Evolutionary conservation across 345 rosid species (phyloP).

Genomic region (Lepidium aucheri): DNA sequence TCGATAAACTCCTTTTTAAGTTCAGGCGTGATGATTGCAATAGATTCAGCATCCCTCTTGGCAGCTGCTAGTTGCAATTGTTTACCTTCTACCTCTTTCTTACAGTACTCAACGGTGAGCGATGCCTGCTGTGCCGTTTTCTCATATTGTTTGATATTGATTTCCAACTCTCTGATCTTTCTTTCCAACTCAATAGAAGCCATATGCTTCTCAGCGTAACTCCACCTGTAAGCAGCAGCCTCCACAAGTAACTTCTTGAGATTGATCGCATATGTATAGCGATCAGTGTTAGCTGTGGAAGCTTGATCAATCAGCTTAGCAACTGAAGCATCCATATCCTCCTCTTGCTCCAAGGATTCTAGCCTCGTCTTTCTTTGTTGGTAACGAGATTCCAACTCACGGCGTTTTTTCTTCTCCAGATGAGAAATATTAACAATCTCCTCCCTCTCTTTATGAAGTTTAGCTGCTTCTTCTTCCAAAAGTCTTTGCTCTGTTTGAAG

Average conservation of each 20-base stretch:
- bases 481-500: slow-evolving; percentile 49
- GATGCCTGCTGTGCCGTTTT: slow-evolving; percentile 59
- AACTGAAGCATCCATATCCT: slow-evolving; percentile 52
- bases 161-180: slow-evolving; percentile 73
- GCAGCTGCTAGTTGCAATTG: slow-evolving; percentile 51
- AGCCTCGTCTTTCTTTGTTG: slow-evolving; percentile 60
- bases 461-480: slow-evolving; percentile 66
- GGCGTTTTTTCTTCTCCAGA: slow-evolving; percentile 42
- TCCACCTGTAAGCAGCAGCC: slow-evolving; percentile 52
- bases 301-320: slow-evolving; percentile 56
- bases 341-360: slow-evolving; percentile 53
- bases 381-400: slow-evolving; percentile 45
- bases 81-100: slow-evolving; percentile 50
- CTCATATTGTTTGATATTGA: slow-evolving; percentile 59
- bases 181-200: slow-evolving; percentile 62
- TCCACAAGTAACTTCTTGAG: slow-evolving; percentile 61
- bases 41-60: slow-evolving; percentile 73
- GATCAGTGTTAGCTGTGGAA: slow-evolving; percentile 40
- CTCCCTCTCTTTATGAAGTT: slow-evolving; percentile 68
- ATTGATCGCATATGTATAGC: slow-evolving; percentile 39
- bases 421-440: slow-evolving; percentile 36
- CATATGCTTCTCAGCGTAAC: slow-evolving; percentile 53
- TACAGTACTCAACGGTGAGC: slow-evolving; percentile 42
- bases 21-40: slow-evolving; percentile 68
- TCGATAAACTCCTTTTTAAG: slow-evolving; percentile 69